These are phyloP conservation scores for Fusarium acutatum DNA, from an alignment of 2,329 filamentous ascomycete genomes.

Conservation along the genomic window DNA sequence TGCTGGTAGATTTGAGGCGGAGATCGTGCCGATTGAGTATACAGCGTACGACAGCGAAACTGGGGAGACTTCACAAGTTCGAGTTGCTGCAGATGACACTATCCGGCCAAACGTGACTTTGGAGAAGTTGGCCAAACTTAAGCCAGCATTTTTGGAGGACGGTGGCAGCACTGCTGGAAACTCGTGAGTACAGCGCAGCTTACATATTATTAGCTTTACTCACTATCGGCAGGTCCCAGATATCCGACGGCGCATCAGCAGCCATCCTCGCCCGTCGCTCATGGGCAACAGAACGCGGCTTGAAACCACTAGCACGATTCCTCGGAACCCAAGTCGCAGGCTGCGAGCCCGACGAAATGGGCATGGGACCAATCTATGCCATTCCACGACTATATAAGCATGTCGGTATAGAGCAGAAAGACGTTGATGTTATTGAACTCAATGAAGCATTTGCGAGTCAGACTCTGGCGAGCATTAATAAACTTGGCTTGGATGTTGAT, in stretches of 20 bases:
- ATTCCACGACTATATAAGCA: slow-evolving; percentile 79
- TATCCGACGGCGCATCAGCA: slow-evolving; percentile 87
- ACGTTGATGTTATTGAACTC: slow-evolving; percentile 88
- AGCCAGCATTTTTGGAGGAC: slow-evolving; percentile 80
- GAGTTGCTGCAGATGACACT: slow-evolving; percentile 67
- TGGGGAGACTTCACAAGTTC: slow-evolving; percentile 64
- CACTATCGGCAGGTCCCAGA: slow-evolving; percentile 62
- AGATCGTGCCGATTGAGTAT: slow-evolving; percentile 75
- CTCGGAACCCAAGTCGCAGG: slow-evolving; percentile 86
- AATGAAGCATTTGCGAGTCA: slow-evolving; percentile 82
- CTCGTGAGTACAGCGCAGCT: slow-evolving; percentile 45
- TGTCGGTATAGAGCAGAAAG: slow-evolving; percentile 70
- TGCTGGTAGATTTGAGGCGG: slow-evolving; percentile 73
- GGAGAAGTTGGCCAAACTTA: slow-evolving; percentile 78
- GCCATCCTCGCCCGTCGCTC: slow-evolving; percentile 63
- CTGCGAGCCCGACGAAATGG: slow-evolving; percentile 91
- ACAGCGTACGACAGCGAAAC: neutral
- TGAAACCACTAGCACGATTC: slow-evolving; percentile 75
- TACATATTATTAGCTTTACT: fast-evolving
- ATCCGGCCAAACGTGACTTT: slow-evolving; percentile 56
- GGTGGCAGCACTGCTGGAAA: slow-evolving; percentile 88
- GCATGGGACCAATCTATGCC: slow-evolving; percentile 83
- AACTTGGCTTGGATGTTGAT: slow-evolving; percentile 71
- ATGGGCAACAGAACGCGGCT: slow-evolving; percentile 77
- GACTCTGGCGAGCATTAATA: slow-evolving; percentile 73